phyloP scores from a whole-genome alignment of 306 rosid genomes.

The Citrullus amarus region DNA sequence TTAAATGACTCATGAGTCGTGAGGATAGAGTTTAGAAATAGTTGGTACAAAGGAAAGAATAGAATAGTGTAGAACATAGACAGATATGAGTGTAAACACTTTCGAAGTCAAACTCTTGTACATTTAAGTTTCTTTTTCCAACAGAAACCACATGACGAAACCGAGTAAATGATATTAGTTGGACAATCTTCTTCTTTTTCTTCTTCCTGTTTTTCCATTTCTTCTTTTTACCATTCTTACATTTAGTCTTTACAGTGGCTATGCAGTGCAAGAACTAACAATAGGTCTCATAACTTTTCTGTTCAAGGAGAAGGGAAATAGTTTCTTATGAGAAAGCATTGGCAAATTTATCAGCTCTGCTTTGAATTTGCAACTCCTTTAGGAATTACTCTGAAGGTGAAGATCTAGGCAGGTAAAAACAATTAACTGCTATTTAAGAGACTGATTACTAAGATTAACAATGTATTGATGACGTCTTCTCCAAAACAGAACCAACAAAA shows the following conservation, averaged over 20 bases:
- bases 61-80: not conserved
- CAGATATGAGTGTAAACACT: not conserved
- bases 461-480: not conserved
- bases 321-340: not conserved
- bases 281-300: not conserved
- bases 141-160: not conserved
- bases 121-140: not conserved
- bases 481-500: not conserved
- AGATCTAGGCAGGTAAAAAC: not conserved
- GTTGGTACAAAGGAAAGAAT: not conserved
- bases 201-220: too few relatives aligned
- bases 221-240: not conserved
- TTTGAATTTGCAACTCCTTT: not conserved
- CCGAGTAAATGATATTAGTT: not conserved
- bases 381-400: not conserved
- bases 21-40: not conserved
- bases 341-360: not conserved
- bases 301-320: not conserved
- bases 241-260: not conserved
- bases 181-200: not conserved
- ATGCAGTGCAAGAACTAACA: not conserved
- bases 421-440: not conserved
- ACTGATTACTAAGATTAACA: not conserved
- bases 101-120: not conserved
- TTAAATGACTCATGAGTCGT: not conserved